phyloP scores from a whole-genome alignment of 495 filamentous ascomycete species.

The Oidiodendron maius region DNA sequence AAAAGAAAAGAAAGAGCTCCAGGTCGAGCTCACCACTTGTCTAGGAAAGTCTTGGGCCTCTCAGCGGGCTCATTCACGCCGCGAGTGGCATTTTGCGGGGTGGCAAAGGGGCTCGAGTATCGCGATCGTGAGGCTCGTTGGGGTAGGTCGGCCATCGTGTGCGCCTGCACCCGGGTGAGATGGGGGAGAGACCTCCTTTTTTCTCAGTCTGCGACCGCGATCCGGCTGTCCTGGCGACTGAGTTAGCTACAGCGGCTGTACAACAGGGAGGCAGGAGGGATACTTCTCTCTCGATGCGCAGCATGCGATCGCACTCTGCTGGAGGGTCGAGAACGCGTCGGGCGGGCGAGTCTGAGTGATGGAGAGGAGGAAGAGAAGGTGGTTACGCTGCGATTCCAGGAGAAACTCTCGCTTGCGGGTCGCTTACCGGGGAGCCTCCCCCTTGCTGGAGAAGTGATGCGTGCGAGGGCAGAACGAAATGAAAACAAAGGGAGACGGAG shows the following conservation, averaged over 20 bases:
- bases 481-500: no score
- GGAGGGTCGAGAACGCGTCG: slow-evolving; percentile 13
- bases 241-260: slow-evolving; percentile 15
- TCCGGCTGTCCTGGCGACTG: slow-evolving; percentile 6
- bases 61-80: slow-evolving; percentile 4
- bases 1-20: no score
- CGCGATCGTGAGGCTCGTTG: slow-evolving; percentile 14
- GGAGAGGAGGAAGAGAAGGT: slow-evolving; percentile 1
- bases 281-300: slow-evolving; percentile 15
- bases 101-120: slow-evolving; percentile 43
- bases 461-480: background rate
- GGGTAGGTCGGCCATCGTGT: slow-evolving; percentile 6
- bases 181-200: slow-evolving; percentile 12
- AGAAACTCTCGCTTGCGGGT: background rate
- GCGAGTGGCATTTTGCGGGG: slow-evolving; percentile 25
- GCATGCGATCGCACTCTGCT: slow-evolving; percentile 10
- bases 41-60: slow-evolving; percentile 34
- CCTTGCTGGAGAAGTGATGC: background rate
- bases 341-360: slow-evolving; percentile 1
- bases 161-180: no score
- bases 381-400: no score
- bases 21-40: slow-evolving; percentile 37
- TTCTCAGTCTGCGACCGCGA: slow-evolving; percentile 16
- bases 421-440: slow-evolving; percentile 2
- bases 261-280: background rate